Percentiles rank a stretch among this genome's conserved stretches.
Evolutionary conservation across 768 basidiomycete genomes (phyloP).

Genomic region (Termitomyces sp.): DNA sequence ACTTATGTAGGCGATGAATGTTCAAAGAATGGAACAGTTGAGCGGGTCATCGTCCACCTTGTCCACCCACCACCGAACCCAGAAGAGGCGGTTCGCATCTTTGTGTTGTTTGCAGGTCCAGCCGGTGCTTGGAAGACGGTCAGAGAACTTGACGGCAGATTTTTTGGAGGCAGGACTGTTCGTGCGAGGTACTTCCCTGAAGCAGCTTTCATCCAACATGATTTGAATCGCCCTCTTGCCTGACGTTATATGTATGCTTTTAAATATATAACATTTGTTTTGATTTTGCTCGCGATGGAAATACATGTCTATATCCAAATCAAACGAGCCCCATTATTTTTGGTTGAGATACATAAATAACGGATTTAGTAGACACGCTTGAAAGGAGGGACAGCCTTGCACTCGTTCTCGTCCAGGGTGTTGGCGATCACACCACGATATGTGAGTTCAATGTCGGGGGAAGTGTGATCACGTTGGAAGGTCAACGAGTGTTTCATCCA

Average conservation of each 20-base stretch:
- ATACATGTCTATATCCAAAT: constrained; percentile 5
- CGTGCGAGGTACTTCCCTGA: constrained; percentile 83
- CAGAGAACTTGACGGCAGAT: constrained; percentile 88
- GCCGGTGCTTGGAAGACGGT: constrained; percentile 96
- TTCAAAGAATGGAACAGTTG: constrained; percentile 87
- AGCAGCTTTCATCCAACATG: constrained; percentile 41
- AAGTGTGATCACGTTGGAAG: constrained; percentile 77
- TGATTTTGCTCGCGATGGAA: constrained; percentile 8
- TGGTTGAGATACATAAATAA: neutral
- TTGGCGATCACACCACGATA: constrained; percentile 84
- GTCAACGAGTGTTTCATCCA: constrained; percentile 98
- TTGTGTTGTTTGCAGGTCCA: constrained; percentile 87
- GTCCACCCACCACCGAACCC: constrained; percentile 60
- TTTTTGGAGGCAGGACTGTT: constrained; percentile 84
- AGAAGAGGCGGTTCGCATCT: constrained; percentile 88
- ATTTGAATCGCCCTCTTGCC: constrained; percentile 45
- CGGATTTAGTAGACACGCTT: constrained; percentile 82
- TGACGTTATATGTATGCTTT: constrained; percentile 1
- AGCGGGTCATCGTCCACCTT: constrained; percentile 82
- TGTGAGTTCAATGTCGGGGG: constrained; percentile 82
- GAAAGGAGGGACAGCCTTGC: constrained; percentile 96
- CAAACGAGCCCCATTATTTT: constrained; percentile 7
- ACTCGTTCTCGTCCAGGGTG: constrained; percentile 94
- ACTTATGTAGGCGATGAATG: constrained; percentile 85
- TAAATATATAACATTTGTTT: constrained; percentile 13